Evolutionary conservation across 2,329 filamentous ascomycete genomes (phyloP).

Genomic region (Bretziella fagacearum): DNA sequence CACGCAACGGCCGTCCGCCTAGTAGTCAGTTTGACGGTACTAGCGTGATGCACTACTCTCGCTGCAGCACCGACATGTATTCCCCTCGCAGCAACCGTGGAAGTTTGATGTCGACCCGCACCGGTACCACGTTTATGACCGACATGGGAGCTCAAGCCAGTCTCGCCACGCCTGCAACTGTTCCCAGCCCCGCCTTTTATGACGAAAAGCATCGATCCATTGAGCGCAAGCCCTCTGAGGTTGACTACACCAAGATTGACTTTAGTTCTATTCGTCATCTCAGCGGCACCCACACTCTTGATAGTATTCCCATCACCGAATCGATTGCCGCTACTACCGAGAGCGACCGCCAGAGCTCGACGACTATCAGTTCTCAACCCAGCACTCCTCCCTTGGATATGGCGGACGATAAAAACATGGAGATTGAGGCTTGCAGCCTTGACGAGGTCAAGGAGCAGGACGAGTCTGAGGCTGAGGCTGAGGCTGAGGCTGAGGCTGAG

Average conservation of each 20-base stretch:
- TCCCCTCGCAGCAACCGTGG: slow-evolving; percentile 45
- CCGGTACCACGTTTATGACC: slow-evolving; percentile 53
- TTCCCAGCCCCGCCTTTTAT: slow-evolving; percentile 36
- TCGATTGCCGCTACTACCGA: slow-evolving; percentile 12
- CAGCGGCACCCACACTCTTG: slow-evolving; percentile 26
- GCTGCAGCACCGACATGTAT: slow-evolving; percentile 53
- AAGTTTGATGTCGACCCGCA: slow-evolving; percentile 58
- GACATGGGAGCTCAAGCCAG: slow-evolving; percentile 50
- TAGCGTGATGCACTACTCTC: slow-evolving; percentile 41
- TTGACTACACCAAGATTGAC: slow-evolving; percentile 44
- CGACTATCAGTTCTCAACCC: slow-evolving; percentile 11
- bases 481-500: neutral
- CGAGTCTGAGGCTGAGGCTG: neutral
- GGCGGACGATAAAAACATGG: slow-evolving; percentile 8
- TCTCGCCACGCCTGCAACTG: slow-evolving; percentile 35
- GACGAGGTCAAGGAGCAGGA: slow-evolving; percentile 1
- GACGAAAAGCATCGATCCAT: slow-evolving; percentile 33
- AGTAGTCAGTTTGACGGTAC: slow-evolving; percentile 73
- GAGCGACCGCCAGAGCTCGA: slow-evolving; percentile 14
- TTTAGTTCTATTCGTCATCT: slow-evolving; percentile 32
- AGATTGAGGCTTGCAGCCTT: slow-evolving; percentile 2
- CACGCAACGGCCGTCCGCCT: slow-evolving; percentile 46
- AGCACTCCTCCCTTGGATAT: slow-evolving; percentile 13
- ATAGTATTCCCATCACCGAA: slow-evolving; percentile 17
- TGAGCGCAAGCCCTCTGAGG: slow-evolving; percentile 25